Evolutionary conservation across 345 rosid genomes (phyloP), one percentile per base, ranked within the genome.

Genomic region (Brassica incana): DNA sequence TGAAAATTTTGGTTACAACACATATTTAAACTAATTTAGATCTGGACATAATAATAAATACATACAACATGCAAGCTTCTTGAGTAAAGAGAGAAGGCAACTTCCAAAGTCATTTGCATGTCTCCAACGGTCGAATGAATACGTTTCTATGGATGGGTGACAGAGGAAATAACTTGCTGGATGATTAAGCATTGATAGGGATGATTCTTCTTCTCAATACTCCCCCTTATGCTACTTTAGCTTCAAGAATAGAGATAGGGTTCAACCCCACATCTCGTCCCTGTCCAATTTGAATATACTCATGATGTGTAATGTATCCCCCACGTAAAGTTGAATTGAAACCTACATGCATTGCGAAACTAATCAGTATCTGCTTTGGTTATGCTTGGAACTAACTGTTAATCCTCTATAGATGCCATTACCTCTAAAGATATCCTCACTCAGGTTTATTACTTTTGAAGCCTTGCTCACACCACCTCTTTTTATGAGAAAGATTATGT

Each of bases 391-490:
- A 23, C 25, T 23, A 23, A 23, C 25, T 23, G 25, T 23, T 23
- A 23, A 23, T 23, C 25, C 25, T 23, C 25, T 23, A 23, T 23
- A 23, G 25, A 23, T 23, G 25, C 25, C 25, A 23, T 23, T 88
- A 95, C 99, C 99, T 70, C 96, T 85, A 77, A 93, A 95, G 69
- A 93, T 87, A 80, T 93, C 98, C 79, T 95, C 99, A 20, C 99
- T 95, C 82, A 91, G 82, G 70, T 95, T 93, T 77, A 95, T 91
- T 70, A 59, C 85, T 85, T 83, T 95, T 8, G 98, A 95, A 79
- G 99, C 99, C 78, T 95, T 95, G 87, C 99, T 91, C 74, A 95
- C 78, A 81, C 99, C 98, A 6, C 97, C 99, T 62, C 98, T 87
- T 78, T 98, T 95, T 73, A 95, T 83, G 86, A 91, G 99, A 86